A percentile compares a stretch with the other conserved stretches of the same genome.
Conservation (phyloP, 2,329 filamentous ascomycete species). For the Xylariaceae sp. region DNA sequence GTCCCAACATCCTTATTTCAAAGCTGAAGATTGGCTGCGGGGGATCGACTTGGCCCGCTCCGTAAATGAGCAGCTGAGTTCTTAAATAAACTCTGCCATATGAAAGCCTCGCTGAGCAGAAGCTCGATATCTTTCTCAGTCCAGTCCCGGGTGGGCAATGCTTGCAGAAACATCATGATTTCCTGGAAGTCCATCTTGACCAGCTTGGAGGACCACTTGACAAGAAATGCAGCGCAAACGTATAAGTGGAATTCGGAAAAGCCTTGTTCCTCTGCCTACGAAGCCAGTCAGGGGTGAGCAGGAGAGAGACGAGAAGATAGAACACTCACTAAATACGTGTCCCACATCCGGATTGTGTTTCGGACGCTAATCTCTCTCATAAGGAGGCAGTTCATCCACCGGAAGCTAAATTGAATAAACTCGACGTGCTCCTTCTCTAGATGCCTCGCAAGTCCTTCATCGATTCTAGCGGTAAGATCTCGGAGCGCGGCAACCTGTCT, state of each 20-base stretch:
- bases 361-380: constrained; percentile 97
- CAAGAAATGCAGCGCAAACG: constrained; percentile 93
- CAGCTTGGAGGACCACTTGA: constrained; percentile 96
- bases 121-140: constrained; percentile 98
- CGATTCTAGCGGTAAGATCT: constrained; percentile 87
- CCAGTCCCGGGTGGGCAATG: constrained; percentile 87
- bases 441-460: constrained; percentile 77
- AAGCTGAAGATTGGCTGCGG: constrained; percentile 41
- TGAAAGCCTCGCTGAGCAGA: constrained; percentile 91
- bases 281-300: constrained; percentile 11
- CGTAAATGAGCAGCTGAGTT: constrained; percentile 87
- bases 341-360: constrained; percentile 99
- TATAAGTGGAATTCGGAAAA: constrained; percentile 99
- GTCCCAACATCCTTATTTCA: constrained; percentile 11
- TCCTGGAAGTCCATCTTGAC: constrained; percentile 98
- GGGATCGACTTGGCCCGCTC: constrained; percentile 43
- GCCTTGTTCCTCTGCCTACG: constrained; percentile 91
- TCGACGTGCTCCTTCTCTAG: constrained; percentile 88
- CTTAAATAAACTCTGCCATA: constrained; percentile 97
- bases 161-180: constrained; percentile 99
- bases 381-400: constrained; percentile 99
- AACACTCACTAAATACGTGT: constrained; percentile 83
- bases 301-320: not conserved
- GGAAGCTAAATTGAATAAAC: constrained; percentile 98
- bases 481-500: constrained; percentile 84